Base-by-base conservation (phyloP, 1,139 yeast species). In the Candida labiduridarum region DNA sequence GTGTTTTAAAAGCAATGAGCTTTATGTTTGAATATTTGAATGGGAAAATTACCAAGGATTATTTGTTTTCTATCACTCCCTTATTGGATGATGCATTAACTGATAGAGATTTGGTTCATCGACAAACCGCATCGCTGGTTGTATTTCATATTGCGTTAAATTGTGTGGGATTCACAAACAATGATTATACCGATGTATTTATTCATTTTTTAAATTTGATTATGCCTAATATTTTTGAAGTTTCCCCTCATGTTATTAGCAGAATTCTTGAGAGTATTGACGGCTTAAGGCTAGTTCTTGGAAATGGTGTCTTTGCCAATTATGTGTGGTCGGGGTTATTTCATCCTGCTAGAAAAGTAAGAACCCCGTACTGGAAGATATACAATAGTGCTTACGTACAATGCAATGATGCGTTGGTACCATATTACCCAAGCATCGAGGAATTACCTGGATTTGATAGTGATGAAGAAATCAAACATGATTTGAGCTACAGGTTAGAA, bases 111-210 rank as follows among this genome's bases (percentile, higher is more conserved):
- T 85, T 84, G 45, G 98, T 94, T 2, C 97, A 94, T 62, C 79
- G 99, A 46, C 99, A 95, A 67, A 94, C 97, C 0, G 97, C 98
- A 0, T 90, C 99, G 0, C 85, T 91, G 0, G 96, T 90, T 1
- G 84, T 91, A 2, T 84, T 83, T 60, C 96, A 91, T 59, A 74
- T 94, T 63, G 90, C 97, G 0, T 66, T 91, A 39, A 88, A 92
- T 31, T 85, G 95, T 62, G 73, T 80, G 40, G 97, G 97, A 0
- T 66, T 78, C 11, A 90, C 94, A 0, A 76, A 82, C 53, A 95
- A 86, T 56, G 95, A 86, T 56, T 88, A 87, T 29, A 83, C 86
- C 65, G 76, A 73, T 27, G 71, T 75, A 0, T 76, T 76, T 53
- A 65, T 89, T 10, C 96, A 91, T 64, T 79, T 83, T 49, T 68